Evolutionary conservation across 805 yeast species (phyloP).

Genomic region (baker's yeast (Saccharomyces cerevisiae)): DNA sequence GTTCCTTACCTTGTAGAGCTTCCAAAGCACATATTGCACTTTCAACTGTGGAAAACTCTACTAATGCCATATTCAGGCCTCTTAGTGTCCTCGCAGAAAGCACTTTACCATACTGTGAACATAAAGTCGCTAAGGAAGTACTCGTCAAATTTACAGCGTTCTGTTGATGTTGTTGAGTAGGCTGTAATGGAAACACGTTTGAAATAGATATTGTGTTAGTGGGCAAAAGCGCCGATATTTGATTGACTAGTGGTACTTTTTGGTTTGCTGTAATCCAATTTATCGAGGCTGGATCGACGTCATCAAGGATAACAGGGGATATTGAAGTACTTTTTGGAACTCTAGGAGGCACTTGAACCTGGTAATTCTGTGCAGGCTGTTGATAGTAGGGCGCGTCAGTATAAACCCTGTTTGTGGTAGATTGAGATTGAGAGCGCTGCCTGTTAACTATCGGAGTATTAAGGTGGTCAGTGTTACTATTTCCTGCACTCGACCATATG

Average conservation of each 20-base stretch:
- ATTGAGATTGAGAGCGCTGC: slow-evolving; percentile 23
- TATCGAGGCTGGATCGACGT: slow-evolving; percentile 49
- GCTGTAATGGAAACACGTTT: slow-evolving; percentile 43
- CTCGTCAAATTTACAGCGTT: slow-evolving; percentile 38
- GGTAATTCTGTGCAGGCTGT: slow-evolving; percentile 13
- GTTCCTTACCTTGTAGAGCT: slow-evolving; percentile 70
- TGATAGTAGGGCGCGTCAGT: slow-evolving; percentile 25
- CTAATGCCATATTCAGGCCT: slow-evolving; percentile 45
- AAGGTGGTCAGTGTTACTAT: slow-evolving; percentile 15
- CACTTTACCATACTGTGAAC: slow-evolving; percentile 54
- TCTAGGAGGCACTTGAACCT: slow-evolving; percentile 15
- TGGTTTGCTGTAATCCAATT: slow-evolving; percentile 66
- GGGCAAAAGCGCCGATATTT: slow-evolving; percentile 63
- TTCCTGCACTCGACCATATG: slow-evolving; percentile 18
- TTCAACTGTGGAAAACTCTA: slow-evolving; percentile 65
- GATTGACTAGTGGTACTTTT: slow-evolving; percentile 64
- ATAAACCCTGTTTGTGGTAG: slow-evolving; percentile 29
- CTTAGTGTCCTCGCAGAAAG: slow-evolving; percentile 55
- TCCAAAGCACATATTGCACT: slow-evolving; percentile 74
- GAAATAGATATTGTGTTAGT: slow-evolving; percentile 71
- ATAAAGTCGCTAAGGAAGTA: slow-evolving; percentile 48
- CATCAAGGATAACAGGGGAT: slow-evolving; percentile 38
- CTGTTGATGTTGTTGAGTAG: slow-evolving; percentile 44
- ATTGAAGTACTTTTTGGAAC: slow-evolving; percentile 24
- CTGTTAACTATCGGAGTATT: slow-evolving; percentile 9